Base-by-base conservation (phyloP, 1,139 yeast genomes). In the Yamadazyma diospyri region DNA sequence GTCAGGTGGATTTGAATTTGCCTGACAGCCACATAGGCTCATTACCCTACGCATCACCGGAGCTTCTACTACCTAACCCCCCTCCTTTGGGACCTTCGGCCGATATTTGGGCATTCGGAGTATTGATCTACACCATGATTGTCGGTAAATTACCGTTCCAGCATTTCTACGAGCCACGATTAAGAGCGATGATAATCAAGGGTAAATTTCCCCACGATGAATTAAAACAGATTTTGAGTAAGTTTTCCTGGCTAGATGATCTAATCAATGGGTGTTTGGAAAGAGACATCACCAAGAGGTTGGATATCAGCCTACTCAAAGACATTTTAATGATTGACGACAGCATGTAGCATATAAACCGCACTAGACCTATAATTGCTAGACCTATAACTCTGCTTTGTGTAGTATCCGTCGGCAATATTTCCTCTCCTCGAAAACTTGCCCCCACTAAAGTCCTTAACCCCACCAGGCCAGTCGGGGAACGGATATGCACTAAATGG, bases 31-130 rank as follows among this genome's bases (percentile, higher is more conserved):
- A 78, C 46, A 84, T 87, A 37, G 97, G 97, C 0, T 87, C 95
- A 1, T 64, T 89, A 24, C 97, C 97, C 0, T 89, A 87, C 53
- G 95, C 96, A 1, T 75, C 95, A 0, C 97, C 97, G 0, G 96
- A 89, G 51, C 64, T 87, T 21, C 62, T 88, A 33, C 63, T 69
- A 25, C 80, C 85, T 1, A 65, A 71, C 17, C 85, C 85, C 1
- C 81, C 84, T 3, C 79, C 84, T 2, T 64, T 82, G 36, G 81
- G 84, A 1, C 84, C 88, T 0, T 66, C 78, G 35, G 81, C 87
- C 1, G 97, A 89, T 56, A 72, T 85, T 8, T 89, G 97, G 97
- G 94, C 97, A 0, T 67, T 84, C 33, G 97, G 97, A 2, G 86
- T 88, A 0, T 63, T 84, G 40, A 47, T 82, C 8, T 87, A 76